phyloP scores from a whole-genome alignment of 257 asterid species.

The Lantana camara region DNA sequence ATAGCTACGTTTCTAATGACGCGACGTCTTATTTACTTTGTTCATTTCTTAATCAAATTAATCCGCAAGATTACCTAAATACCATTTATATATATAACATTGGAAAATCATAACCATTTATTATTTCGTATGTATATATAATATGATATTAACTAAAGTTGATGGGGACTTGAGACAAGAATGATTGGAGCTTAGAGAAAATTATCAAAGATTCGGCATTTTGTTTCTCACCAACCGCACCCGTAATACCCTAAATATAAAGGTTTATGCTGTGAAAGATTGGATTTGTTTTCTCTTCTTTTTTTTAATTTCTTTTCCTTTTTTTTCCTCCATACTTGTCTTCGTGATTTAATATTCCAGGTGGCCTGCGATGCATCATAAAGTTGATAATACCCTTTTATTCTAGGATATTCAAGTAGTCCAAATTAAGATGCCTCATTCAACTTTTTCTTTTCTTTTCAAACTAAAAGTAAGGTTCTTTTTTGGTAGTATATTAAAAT shows the following conservation, averaged over 20 bases:
- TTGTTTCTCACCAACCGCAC: conserved; percentile 55
- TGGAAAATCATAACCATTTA: no score
- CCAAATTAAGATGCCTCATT: conserved; percentile 9
- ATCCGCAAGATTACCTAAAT: no score
- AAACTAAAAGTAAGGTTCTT: neutral
- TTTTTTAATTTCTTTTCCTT: neutral
- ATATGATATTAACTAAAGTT: conserved; percentile 27
- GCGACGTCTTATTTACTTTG: no score
- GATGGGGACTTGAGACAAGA: conserved; percentile 38
- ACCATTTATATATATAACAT: no score
- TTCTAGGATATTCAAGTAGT: neutral
- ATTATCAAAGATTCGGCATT: conserved; percentile 28
- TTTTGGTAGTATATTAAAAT: neutral
- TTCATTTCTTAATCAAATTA: no score
- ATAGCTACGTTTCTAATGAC: no score
- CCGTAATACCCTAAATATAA: conserved; percentile 21
- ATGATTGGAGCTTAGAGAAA: conserved; percentile 37
- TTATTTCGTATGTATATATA: no score
- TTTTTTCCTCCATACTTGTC: neutral
- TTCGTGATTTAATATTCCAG: conserved; percentile 12
- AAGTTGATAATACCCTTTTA: conserved; percentile 4
- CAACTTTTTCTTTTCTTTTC: conserved; percentile 10
- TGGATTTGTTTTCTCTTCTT: neutral
- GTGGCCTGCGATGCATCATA: neutral
- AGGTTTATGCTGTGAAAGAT: neutral